Percentiles rank a stretch among this genome's conserved stretches.
Conservation (phyloP, 257 asterid genomes). For the Solanum virginianum region DNA sequence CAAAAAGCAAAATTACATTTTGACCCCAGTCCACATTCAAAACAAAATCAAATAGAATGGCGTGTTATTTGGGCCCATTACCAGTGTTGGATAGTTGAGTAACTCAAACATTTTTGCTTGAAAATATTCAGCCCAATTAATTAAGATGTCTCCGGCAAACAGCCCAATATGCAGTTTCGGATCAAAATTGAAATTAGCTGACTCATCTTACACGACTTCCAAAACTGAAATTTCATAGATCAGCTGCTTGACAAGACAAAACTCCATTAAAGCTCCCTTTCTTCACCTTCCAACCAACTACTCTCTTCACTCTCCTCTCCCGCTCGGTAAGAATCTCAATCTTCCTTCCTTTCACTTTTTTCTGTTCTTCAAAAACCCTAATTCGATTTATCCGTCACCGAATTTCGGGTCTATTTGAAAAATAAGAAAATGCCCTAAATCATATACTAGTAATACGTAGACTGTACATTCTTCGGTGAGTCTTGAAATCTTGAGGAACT, state of each 20-base stretch:
- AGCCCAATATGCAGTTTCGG: not conserved
- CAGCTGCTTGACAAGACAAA: not conserved
- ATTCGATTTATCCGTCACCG: not conserved
- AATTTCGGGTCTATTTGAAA: not conserved
- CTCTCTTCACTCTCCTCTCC: not conserved
- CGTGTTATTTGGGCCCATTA: not conserved
- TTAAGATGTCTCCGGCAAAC: not conserved
- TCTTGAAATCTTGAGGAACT: not conserved
- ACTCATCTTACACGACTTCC: not conserved
- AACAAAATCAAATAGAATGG: not conserved
- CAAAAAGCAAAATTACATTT: no score
- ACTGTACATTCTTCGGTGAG: not conserved
- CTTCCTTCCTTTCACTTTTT: not conserved
- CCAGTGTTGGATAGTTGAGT: not conserved
- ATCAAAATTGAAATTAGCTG: not conserved
- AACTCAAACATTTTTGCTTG: not conserved
- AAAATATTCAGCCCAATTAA: not conserved
- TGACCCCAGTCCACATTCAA: no score
- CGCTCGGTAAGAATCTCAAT: not conserved
- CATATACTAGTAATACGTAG: not conserved
- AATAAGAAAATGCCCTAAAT: not conserved
- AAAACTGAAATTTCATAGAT: not conserved
- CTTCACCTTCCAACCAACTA: not conserved
- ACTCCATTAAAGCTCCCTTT: not conserved
- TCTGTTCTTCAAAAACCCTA: not conserved